phyloP scores from a whole-genome alignment of 1,284 basidiomycete genomes.

The Albatrellus sp. region DNA sequence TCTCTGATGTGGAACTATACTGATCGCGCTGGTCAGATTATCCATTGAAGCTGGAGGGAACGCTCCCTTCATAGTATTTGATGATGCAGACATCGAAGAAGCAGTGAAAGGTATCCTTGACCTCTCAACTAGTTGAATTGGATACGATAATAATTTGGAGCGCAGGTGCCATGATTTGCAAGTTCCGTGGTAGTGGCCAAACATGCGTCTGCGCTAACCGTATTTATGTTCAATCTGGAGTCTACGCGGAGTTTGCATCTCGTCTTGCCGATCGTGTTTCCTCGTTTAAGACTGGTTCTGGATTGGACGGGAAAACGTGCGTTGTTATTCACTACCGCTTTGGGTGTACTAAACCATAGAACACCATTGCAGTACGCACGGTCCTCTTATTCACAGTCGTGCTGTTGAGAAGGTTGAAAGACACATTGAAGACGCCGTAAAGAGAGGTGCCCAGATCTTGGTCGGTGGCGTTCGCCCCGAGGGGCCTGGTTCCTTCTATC shows the following conservation, averaged over 20 bases:
- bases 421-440: constrained; percentile 81
- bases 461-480: constrained; percentile 70
- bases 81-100: constrained; percentile 88
- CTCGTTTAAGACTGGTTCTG: constrained; percentile 87
- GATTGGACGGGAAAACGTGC: constrained; percentile 70
- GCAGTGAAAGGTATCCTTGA: constrained; percentile 66
- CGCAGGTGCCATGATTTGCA: constrained; percentile 71
- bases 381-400: constrained; percentile 83
- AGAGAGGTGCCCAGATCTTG: constrained; percentile 77
- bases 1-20: neutral
- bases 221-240: constrained; percentile 75
- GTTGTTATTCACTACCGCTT: constrained; percentile 17
- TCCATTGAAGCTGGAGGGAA: constrained; percentile 87
- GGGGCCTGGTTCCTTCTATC: constrained; percentile 59
- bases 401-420: constrained; percentile 83
- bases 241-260: constrained; percentile 81
- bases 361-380: constrained; percentile 59
- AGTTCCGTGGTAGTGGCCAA: constrained; percentile 90
- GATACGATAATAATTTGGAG: neutral
- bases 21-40: constrained; percentile 33
- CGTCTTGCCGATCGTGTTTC: constrained; percentile 74
- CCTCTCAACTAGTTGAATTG: neutral
- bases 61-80: constrained; percentile 92
- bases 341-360: neutral
- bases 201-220: constrained; percentile 83